These are phyloP conservation scores for Neofusicoccum parvum DNA, from an alignment of 2,329 filamentous ascomycete genomes.

Conservation along the genomic window DNA sequence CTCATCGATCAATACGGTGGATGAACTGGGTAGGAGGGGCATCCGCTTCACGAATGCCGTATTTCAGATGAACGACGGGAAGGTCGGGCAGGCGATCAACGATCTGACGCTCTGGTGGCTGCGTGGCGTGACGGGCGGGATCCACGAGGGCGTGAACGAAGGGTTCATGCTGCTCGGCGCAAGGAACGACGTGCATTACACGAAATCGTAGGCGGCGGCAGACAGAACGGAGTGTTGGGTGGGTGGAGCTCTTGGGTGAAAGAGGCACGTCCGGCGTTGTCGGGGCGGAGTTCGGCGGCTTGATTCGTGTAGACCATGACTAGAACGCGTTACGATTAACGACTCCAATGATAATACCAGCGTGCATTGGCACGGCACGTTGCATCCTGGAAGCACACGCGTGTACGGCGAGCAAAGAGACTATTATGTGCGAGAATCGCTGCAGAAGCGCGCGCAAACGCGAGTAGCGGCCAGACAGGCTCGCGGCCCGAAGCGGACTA, in stretches of 20 bases:
- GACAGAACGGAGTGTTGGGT: neutral
- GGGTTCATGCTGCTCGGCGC: slow-evolving; percentile 43
- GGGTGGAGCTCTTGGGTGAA: neutral
- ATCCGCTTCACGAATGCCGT: slow-evolving; percentile 58
- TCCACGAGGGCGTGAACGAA: slow-evolving; percentile 65
- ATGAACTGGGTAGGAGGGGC: slow-evolving; percentile 56
- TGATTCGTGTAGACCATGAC: neutral
- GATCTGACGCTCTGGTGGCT: slow-evolving; percentile 63
- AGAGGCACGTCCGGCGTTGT: neutral
- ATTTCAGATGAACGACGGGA: slow-evolving; percentile 64
- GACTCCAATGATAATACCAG: neutral
- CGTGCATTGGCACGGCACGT: no score
- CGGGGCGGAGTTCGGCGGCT: neutral
- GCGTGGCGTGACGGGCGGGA: slow-evolving; percentile 65
- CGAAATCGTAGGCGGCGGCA: neutral
- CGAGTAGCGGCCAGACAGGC: neutral
- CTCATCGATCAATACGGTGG: slow-evolving; percentile 55
- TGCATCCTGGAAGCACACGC: no score
- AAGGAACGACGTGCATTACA: neutral
- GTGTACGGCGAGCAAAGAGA: no score
- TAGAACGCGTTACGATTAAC: slow-evolving; percentile 1
- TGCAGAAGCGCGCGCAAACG: neutral
- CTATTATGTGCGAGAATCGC: no score
- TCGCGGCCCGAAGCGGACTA: neutral
- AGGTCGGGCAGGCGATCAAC: slow-evolving; percentile 61